Evolutionary conservation across 768 basidiomycete species (phyloP), one percentile per base, ranked within the genome.

Genomic region (Nevesoporus exiguus): DNA sequence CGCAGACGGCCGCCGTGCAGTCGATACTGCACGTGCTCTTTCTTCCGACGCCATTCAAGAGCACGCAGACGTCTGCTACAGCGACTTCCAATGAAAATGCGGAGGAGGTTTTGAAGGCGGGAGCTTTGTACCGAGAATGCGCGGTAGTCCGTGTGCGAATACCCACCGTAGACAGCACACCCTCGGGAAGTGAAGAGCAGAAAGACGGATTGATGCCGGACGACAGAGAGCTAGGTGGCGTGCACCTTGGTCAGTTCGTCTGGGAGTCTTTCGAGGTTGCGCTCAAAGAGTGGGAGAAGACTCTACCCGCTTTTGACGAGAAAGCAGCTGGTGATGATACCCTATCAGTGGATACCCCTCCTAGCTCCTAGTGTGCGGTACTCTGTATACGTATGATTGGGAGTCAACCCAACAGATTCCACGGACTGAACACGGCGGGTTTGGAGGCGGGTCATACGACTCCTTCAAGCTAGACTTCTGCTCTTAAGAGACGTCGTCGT

Each of bases 11-110:
- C 8, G 73, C 86, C 0, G 73, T 88, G n/a, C 90, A 96, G 65
- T 79, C 84, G 3, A 74, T 93, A n/a, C 70, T 94, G 3, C 93
- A 93, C 56, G 85, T 80, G 0, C 79, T 96, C 14, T 93, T 90
- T 67, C 78, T 92, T 15, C 90, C 90, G 1, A 89, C 86, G 3
- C 88, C 88, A 3, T 84, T 88, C 73, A 90, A 88, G 68, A 72
- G 77, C 37, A 64, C 77, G 5, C 70, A 69, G 34, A 46, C 65
- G 0, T 48, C 65, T 7, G 44, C 58, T 43, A n/a, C 36, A 9
- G 22, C 29, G 27, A 46, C 57, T 7, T 15, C 61, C 5, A 11
- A 39, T 13, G 61, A 60, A 21, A 61, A 53, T 24, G 22, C 74
- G 7, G 82, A 80, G 53, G 88, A 91, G 62, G 79, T 88, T 3